Percentiles rank a stretch among this genome's conserved stretches.
These are phyloP conservation scores for Choiromyces venosus DNA, from an alignment of 495 filamentous ascomycete species.

Conservation along the genomic window DNA sequence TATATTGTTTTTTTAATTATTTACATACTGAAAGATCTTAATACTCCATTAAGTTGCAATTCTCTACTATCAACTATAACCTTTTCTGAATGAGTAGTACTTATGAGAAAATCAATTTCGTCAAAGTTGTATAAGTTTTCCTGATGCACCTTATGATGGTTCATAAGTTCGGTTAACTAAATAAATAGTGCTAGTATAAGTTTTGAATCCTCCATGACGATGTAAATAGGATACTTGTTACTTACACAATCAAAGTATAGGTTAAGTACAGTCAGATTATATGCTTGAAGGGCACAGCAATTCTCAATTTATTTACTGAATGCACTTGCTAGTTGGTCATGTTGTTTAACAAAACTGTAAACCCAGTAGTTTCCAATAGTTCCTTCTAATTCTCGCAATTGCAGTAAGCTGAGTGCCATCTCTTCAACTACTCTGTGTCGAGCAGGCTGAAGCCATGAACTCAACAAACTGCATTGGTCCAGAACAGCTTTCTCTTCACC, in stretches of 20 bases:
- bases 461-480: not conserved
- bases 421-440: not conserved
- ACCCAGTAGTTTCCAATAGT: not conserved
- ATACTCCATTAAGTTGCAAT: not conserved
- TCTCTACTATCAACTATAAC: slow-evolving; percentile 5
- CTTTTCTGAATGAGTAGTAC: not conserved
- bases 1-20: too few species aligned
- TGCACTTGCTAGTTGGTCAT: not conserved
- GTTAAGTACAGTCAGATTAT: slow-evolving; percentile 9
- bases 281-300: not conserved
- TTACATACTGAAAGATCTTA: not conserved
- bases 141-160: not conserved
- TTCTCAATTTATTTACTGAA: slow-evolving; percentile 6
- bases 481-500: not conserved
- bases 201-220: not conserved
- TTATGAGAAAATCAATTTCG: slow-evolving; percentile 6
- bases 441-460: slow-evolving; percentile 1
- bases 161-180: slow-evolving; percentile 12
- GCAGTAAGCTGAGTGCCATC: not conserved
- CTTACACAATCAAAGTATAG: slow-evolving; percentile 10
- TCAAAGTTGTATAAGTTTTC: slow-evolving; percentile 9
- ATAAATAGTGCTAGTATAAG: not conserved
- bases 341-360: not conserved
- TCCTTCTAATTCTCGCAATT: not conserved
- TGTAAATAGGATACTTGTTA: too few species aligned